Evolutionary conservation across 257 asterid species (phyloP).

Genomic region (Thymus quinquecostatus): DNA sequence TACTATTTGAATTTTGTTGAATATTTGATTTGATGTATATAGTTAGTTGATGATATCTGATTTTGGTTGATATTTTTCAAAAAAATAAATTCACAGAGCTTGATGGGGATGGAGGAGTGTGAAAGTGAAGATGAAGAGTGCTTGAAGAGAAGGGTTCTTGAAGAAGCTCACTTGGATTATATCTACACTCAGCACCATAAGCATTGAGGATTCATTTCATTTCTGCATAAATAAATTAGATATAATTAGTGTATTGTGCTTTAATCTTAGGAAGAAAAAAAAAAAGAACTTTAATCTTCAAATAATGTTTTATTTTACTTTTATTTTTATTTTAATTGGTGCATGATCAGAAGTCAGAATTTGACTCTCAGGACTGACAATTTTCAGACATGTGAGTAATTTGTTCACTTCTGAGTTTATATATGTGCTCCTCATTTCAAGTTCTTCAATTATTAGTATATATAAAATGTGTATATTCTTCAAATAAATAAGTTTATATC

Average conservation of each 20-base stretch:
- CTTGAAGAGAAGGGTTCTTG: constrained; percentile 58
- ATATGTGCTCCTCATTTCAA: too few relatives aligned
- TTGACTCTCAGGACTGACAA: constrained; percentile 11
- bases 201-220: constrained; percentile 37
- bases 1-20: neutral
- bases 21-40: neutral
- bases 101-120: constrained; percentile 43
- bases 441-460: too few relatives aligned
- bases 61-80: neutral
- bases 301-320: neutral
- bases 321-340: neutral
- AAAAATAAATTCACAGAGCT: constrained; percentile 29
- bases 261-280: neutral
- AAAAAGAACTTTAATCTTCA: neutral
- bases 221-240: neutral
- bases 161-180: constrained; percentile 78
- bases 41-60: neutral
- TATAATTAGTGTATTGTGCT: neutral
- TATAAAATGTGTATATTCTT: too few relatives aligned
- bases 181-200: constrained; percentile 73
- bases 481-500: too few relatives aligned
- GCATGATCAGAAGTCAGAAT: neutral
- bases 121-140: constrained; percentile 54
- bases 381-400: constrained; percentile 26
- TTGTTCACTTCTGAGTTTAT: too few relatives aligned